Conservation (phyloP, 176 grass and related monocot species). For the Phyllostachys edulis region DNA sequence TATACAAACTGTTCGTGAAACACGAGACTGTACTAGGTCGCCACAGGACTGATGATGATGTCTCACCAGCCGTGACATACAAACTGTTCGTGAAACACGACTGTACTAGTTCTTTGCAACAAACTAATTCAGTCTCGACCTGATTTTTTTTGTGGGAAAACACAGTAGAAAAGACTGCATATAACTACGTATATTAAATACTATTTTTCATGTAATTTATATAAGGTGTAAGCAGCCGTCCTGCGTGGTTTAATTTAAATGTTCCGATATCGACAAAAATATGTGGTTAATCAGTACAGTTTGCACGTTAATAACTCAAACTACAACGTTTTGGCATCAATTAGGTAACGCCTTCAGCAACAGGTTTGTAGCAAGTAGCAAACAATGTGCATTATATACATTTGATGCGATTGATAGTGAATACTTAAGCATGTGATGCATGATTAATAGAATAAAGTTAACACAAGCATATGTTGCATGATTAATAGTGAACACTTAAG, state of each 20-base stretch:
- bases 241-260: not conserved
- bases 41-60: not conserved
- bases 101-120: not conserved
- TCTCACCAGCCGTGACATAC: not conserved
- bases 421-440: not conserved
- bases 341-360: constrained; percentile 8
- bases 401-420: not conserved
- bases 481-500: not conserved
- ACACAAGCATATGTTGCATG: not conserved
- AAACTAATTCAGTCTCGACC: no score
- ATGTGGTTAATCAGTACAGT: not conserved
- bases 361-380: not conserved
- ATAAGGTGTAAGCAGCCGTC: not conserved
- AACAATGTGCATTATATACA: not conserved
- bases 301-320: not conserved
- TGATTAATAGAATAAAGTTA: not conserved
- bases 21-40: not conserved
- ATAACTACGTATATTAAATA: no score
- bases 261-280: not conserved
- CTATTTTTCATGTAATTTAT: not conserved
- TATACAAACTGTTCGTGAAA: not conserved
- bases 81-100: not conserved
- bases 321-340: not conserved
- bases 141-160: no score
- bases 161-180: no score